These are phyloP conservation scores for Tylopilus balloui DNA, from an alignment of 768 basidiomycete species.

Conservation along the genomic window DNA sequence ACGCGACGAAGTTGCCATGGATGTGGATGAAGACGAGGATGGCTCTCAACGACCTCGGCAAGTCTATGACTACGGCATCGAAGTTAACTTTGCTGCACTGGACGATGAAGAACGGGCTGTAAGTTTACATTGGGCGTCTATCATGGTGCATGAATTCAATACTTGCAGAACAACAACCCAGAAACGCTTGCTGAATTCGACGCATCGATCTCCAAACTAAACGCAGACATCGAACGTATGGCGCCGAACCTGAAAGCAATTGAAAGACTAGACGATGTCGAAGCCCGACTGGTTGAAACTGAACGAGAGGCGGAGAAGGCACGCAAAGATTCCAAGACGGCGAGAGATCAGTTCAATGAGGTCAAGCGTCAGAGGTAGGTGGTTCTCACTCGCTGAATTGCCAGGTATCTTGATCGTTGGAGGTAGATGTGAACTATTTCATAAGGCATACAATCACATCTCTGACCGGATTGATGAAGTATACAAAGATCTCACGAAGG, in stretches of 20 bases:
- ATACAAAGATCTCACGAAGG: conserved; percentile 97
- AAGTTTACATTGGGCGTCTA: conserved; percentile 14
- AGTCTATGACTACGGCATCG: conserved; percentile 82
- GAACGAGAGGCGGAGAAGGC: conserved; percentile 92
- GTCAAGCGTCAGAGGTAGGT: conserved; percentile 75
- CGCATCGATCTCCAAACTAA: conserved; percentile 62
- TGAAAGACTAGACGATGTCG: conserved; percentile 82
- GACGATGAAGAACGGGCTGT: conserved; percentile 74
- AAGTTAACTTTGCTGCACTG: conserved; percentile 76
- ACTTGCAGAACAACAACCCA: conserved; percentile 50
- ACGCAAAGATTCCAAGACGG: conserved; percentile 80
- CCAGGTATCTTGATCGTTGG: background rate
- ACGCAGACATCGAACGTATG: conserved; percentile 84
- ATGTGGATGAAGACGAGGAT: conserved; percentile 85
- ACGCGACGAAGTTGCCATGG: conserved; percentile 86
- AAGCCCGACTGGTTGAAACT: conserved; percentile 79
- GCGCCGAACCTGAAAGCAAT: conserved; percentile 97
- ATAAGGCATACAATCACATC: conserved; percentile 94
- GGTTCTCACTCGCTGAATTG: background rate
- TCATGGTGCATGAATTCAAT: background rate
- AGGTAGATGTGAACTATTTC: conserved; percentile 74
- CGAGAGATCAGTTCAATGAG: conserved; percentile 90
- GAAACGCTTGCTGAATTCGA: conserved; percentile 72
- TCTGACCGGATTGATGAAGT: conserved; percentile 92
- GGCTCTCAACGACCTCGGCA: conserved; percentile 68